Conservation (phyloP, 371 early-diverging fungal genomes). For the Homolaphlyctis polyrhiza region DNA sequence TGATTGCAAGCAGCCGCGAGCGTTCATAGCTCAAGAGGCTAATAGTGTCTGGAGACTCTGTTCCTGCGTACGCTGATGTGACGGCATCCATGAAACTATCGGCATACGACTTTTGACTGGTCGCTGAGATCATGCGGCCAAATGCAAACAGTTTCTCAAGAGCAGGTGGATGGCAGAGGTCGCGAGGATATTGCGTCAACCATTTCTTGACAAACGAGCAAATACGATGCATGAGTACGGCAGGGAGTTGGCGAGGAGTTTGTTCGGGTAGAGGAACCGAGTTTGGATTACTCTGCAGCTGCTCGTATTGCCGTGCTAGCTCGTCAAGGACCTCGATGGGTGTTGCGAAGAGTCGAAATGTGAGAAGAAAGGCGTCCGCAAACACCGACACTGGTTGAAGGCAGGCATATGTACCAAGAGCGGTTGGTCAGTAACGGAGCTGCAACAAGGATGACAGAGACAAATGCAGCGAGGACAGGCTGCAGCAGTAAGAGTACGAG, state of each 20-base stretch:
- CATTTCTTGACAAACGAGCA: constrained; percentile 1
- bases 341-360: constrained; percentile 24
- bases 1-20: background rate
- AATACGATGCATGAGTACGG: constrained; percentile 6
- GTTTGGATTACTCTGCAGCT: background rate
- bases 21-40: background rate
- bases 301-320: background rate
- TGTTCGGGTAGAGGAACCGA: background rate
- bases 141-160: background rate
- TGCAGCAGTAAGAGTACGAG: too few species aligned
- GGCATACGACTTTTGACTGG: background rate
- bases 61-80: background rate
- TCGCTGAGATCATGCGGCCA: background rate
- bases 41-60: background rate
- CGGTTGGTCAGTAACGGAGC: background rate
- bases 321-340: constrained; percentile 9
- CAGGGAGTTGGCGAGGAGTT: background rate
- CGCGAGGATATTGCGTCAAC: background rate
- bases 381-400: constrained; percentile 18
- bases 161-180: background rate
- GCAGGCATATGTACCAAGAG: background rate
- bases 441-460: background rate
- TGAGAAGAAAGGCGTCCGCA: constrained; percentile 25
- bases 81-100: background rate
- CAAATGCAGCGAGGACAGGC: too few species aligned